A percentile compares a stretch with the other conserved stretches of the same genome.
Conservation (phyloP, 495 filamentous ascomycete genomes). For the Daldinia grandis region DNA sequence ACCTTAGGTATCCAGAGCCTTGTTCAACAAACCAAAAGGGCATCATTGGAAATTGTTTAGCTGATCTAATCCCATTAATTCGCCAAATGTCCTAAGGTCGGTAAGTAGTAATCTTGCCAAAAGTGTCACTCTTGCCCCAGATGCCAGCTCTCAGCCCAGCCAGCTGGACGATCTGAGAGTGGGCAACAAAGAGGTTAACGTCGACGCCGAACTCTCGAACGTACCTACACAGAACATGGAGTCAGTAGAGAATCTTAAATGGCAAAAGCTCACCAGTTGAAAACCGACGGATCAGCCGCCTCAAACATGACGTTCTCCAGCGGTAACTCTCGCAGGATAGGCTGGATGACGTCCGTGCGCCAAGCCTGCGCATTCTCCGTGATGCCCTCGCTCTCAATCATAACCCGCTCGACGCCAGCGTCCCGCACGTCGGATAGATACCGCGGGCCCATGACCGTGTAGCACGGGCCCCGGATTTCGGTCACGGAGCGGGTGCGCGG, state of each 20-base stretch:
- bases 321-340: conserved; percentile 62
- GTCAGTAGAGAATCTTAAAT: neutral
- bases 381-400: conserved; percentile 71
- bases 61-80: neutral
- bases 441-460: conserved; percentile 62
- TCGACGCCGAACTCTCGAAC: conserved; percentile 67
- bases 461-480: conserved; percentile 66
- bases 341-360: conserved; percentile 66
- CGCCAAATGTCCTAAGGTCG: conserved; percentile 31
- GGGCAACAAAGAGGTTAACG: conserved; percentile 68
- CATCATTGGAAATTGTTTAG: neutral
- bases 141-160: conserved; percentile 62
- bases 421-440: conserved; percentile 60
- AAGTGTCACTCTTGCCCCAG: conserved; percentile 64
- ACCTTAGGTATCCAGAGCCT: too few species aligned
- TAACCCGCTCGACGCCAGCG: conserved; percentile 64
- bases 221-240: conserved; percentile 9
- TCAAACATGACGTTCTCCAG: conserved; percentile 69
- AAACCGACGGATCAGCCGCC: conserved; percentile 65
- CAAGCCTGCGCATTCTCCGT: conserved; percentile 66
- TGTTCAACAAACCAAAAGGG: neutral
- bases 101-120: conserved; percentile 65
- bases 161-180: conserved; percentile 68
- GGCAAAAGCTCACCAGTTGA: conserved; percentile 60
- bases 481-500: conserved; percentile 61